Conservation (phyloP, 495 filamentous ascomycete species). For the Neurospora sp. region DNA sequence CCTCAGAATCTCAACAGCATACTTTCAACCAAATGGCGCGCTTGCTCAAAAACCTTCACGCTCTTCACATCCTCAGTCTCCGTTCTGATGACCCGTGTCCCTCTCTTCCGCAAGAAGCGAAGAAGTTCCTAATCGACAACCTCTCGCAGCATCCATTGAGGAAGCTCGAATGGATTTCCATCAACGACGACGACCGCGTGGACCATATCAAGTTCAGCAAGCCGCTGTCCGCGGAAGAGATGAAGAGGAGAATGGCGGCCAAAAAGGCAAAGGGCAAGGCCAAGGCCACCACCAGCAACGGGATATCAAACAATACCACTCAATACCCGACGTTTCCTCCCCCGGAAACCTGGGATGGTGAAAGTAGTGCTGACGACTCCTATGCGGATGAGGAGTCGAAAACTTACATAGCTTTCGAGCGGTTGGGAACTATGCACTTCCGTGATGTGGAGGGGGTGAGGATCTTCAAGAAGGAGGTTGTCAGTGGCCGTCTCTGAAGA, state of each 20-base stretch:
- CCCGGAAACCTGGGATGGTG: slow-evolving; percentile 12
- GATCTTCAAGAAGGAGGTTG: slow-evolving; percentile 43
- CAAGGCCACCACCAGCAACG: not conserved
- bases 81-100: slow-evolving; percentile 40
- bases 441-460: slow-evolving; percentile 37
- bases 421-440: slow-evolving; percentile 30
- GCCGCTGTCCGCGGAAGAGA: slow-evolving; percentile 14
- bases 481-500: slow-evolving; percentile 25
- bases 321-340: slow-evolving; percentile 13
- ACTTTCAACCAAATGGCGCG: slow-evolving; percentile 41
- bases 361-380: slow-evolving; percentile 22
- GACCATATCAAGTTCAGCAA: slow-evolving; percentile 21
- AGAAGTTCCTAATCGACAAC: slow-evolving; percentile 43
- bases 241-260: not conserved
- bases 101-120: slow-evolving; percentile 38
- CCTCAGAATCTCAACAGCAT: slow-evolving; percentile 28
- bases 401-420: slow-evolving; percentile 11
- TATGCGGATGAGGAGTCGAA: slow-evolving; percentile 14
- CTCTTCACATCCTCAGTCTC: slow-evolving; percentile 39
- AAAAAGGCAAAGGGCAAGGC: slow-evolving; percentile 14
- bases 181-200: slow-evolving; percentile 33
- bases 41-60: slow-evolving; percentile 36
- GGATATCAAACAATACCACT: not conserved
- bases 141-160: slow-evolving; percentile 38
- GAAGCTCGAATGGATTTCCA: slow-evolving; percentile 44